Evolutionary conservation across 1,284 basidiomycete species (phyloP).

Genomic region (Albatrellus sp.): DNA sequence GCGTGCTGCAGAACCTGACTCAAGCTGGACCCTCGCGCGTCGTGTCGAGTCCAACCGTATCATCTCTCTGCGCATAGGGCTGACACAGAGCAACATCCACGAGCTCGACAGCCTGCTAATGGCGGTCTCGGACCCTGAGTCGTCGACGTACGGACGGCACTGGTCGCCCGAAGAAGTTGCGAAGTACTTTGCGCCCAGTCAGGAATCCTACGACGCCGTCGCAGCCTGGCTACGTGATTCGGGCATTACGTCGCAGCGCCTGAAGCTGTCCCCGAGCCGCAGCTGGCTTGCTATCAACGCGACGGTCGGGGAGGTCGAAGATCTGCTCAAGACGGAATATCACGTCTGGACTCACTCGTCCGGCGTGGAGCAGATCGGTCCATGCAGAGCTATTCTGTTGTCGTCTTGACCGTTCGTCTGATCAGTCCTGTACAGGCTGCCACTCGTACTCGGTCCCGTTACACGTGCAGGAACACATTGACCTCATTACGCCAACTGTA

Average conservation of each 20-base stretch:
- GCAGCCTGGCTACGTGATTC: conserved; percentile 24
- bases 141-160: conserved; percentile 23
- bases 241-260: conserved; percentile 20
- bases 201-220: conserved; percentile 23
- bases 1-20: conserved; percentile 15
- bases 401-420: not conserved
- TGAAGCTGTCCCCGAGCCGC: conserved; percentile 20
- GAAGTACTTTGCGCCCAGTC: conserved; percentile 26
- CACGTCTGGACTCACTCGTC: conserved; percentile 25
- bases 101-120: conserved; percentile 23
- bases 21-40: conserved; percentile 13
- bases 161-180: conserved; percentile 22
- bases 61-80: conserved; percentile 21
- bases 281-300: conserved; percentile 30
- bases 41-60: conserved; percentile 15
- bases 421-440: conserved; percentile 16
- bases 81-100: conserved; percentile 25
- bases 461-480: conserved; percentile 25
- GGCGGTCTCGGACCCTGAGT: conserved; percentile 24
- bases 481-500: conserved; percentile 32
- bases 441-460: conserved; percentile 28
- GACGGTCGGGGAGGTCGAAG: conserved; percentile 27
- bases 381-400: conserved; percentile 7
- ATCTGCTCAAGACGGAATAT: conserved; percentile 25
- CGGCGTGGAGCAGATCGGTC: conserved; percentile 27